Conservation (phyloP, 768 basidiomycete genomes). For the Strobilomyces dryophilus region DNA sequence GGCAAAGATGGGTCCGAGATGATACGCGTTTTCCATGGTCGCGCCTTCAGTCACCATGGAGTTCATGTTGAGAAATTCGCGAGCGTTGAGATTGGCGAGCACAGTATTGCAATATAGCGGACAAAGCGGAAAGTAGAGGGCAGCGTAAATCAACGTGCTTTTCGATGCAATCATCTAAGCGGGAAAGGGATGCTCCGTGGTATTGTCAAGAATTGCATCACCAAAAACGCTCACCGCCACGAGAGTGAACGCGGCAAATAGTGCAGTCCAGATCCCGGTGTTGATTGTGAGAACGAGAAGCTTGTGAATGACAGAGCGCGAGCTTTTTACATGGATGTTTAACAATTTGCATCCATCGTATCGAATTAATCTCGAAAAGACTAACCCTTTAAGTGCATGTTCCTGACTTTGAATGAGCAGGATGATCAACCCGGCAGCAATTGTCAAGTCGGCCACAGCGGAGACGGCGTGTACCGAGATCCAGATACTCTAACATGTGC, state of each 20-base stretch:
- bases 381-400: neutral
- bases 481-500: constrained; percentile 1
- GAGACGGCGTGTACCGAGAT: neutral
- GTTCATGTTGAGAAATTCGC: neutral
- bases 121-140: constrained; percentile 7
- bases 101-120: constrained; percentile 11
- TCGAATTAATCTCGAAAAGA: neutral
- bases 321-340: neutral
- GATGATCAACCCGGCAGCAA: neutral
- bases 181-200: neutral
- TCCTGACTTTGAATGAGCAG: neutral
- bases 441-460: constrained; percentile 1
- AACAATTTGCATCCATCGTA: neutral
- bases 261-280: constrained; percentile 11
- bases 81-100: constrained; percentile 10
- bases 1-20: neutral
- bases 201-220: too few relatives aligned
- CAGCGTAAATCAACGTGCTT: constrained; percentile 3
- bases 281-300: constrained; percentile 12
- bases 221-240: neutral
- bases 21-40: neutral
- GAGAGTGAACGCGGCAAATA: constrained; percentile 3
- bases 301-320: constrained; percentile 5
- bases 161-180: constrained; percentile 1
- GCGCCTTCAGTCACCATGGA: neutral